Percentiles rank a stretch among this genome's conserved stretches.
Conservation (phyloP, 1,139 yeast genomes). For the Scheffersomyces lignicola region DNA sequence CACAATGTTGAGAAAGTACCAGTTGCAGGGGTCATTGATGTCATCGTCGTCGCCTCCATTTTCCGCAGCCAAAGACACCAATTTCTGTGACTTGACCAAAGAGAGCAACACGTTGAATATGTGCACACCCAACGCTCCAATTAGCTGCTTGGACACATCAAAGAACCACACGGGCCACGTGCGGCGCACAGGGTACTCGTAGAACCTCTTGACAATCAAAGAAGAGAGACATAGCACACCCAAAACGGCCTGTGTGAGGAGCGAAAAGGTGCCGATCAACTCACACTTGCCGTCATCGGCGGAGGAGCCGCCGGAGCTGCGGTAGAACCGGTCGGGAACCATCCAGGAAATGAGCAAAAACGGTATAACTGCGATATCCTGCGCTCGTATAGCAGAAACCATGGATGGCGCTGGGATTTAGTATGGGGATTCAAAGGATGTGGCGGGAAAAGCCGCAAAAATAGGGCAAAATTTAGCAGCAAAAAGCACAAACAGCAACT, state of each 20-base stretch:
- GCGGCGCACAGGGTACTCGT: slow-evolving; percentile 76
- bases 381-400: slow-evolving; percentile 5
- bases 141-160: slow-evolving; percentile 86
- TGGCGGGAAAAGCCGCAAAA: no score
- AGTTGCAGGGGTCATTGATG: slow-evolving; percentile 68
- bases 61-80: no score
- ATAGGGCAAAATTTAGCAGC: no score
- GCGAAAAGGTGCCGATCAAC: slow-evolving; percentile 69
- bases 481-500: no score
- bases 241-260: slow-evolving; percentile 61
- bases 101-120: slow-evolving; percentile 74
- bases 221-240: slow-evolving; percentile 78
- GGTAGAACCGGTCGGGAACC: no score
- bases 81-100: slow-evolving; percentile 43
- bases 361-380: slow-evolving; percentile 8
- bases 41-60: slow-evolving; percentile 25
- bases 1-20: slow-evolving; percentile 87
- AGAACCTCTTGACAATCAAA: slow-evolving; percentile 69
- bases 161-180: slow-evolving; percentile 88
- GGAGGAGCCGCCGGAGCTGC: slow-evolving; percentile 4
- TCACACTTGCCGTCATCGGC: slow-evolving; percentile 48
- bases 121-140: slow-evolving; percentile 86
- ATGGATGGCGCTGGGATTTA: no score
- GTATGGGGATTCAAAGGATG: no score
- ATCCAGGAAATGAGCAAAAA: slow-evolving; percentile 9